A percentile compares a stretch with the other conserved stretches of the same genome.
Evolutionary conservation across 176 grass and related monocot genomes (phyloP).

Genomic region (Rhynchospora pubera): DNA sequence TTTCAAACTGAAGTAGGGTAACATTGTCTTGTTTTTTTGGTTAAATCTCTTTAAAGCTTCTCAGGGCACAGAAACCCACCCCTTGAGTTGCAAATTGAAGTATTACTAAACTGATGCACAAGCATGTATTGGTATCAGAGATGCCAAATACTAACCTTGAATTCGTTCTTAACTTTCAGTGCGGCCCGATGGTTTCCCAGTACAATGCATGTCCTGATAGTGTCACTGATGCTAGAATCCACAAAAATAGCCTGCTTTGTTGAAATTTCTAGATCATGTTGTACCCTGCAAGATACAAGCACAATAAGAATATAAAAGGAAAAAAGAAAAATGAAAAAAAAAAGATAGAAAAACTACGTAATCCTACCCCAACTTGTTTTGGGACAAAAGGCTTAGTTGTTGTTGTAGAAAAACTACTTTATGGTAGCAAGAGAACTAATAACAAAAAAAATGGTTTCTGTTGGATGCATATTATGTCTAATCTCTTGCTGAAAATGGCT

Average conservation of each 20-base stretch:
- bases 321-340: not conserved
- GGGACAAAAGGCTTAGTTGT: no score
- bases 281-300: slow-evolving; percentile 44
- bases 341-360: not conserved
- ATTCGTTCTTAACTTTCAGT: slow-evolving; percentile 74
- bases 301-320: slow-evolving; percentile 22
- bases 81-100: not conserved
- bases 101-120: not conserved
- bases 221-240: slow-evolving; percentile 96
- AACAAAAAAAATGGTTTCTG: not conserved
- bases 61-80: not conserved
- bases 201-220: slow-evolving; percentile 88
- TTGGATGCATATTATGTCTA: not conserved
- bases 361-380: no score
- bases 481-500: not conserved
- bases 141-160: slow-evolving; percentile 53
- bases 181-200: slow-evolving; percentile 93
- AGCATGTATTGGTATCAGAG: not conserved
- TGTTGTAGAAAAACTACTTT: not conserved
- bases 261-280: slow-evolving; percentile 91
- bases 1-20: not conserved
- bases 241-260: slow-evolving; percentile 95
- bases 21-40: not conserved
- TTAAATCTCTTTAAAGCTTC: not conserved
- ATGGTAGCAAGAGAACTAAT: not conserved